A percentile compares a stretch with the other conserved stretches of the same genome.
Evolutionary conservation across 2,329 filamentous ascomycete species (phyloP).

Genomic region (Fusarium sp.): DNA sequence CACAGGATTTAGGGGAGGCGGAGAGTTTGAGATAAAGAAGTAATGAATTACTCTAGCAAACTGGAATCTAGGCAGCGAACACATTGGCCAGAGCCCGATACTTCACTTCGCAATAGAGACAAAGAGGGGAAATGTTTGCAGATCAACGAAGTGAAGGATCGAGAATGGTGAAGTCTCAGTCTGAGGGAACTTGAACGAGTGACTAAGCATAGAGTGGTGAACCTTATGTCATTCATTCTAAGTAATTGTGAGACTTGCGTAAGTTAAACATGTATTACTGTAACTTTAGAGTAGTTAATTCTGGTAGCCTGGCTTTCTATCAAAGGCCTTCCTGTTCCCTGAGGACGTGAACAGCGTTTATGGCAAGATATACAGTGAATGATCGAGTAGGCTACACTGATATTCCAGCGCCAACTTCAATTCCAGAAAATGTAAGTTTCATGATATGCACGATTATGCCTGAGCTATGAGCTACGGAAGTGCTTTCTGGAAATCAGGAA

Average conservation of each 20-base stretch:
- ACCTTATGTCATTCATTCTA: no score
- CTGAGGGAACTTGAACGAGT: no score
- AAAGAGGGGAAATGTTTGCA: neutral
- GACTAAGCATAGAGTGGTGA: no score
- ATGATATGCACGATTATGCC: rapidly evolving
- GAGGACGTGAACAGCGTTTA: no score
- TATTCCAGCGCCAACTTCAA: neutral
- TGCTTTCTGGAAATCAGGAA: neutral
- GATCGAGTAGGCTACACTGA: rapidly evolving
- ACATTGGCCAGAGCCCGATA: rapidly evolving
- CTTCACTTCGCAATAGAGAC: neutral
- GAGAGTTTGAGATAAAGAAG: neutral
- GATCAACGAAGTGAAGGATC: neutral
- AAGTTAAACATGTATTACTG: no score
- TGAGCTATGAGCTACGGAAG: neutral
- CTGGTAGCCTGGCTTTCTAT: no score
- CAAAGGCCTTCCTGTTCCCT: no score
- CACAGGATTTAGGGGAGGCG: rapidly evolving
- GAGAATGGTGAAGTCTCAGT: no score
- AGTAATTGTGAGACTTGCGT: no score
- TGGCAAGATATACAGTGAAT: neutral
- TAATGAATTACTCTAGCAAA: no score
- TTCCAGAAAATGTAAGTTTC: neutral
- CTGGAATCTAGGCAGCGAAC: rapidly evolving
- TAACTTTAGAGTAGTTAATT: no score